These are phyloP conservation scores for Racocetra persica DNA, from an alignment of 371 early-diverging fungal genomes.

Conservation along the genomic window DNA sequence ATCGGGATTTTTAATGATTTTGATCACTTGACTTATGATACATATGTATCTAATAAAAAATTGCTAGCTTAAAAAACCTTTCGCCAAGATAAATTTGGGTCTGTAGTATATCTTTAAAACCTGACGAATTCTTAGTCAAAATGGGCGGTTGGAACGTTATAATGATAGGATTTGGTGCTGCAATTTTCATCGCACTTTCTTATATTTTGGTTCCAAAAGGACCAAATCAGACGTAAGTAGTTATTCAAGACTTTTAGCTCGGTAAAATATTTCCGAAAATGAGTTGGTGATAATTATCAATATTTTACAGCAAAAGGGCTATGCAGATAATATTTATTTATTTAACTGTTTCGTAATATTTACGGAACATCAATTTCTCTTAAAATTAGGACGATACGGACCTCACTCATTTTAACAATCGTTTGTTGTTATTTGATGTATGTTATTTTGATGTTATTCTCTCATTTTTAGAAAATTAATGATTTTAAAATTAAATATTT, in stretches of 20 bases:
- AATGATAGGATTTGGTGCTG: constrained; percentile 8
- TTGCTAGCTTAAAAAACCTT: too few species aligned
- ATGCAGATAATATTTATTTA: too few species aligned
- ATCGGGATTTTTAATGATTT: too few species aligned
- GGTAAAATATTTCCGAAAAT: too few species aligned
- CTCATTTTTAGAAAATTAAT: constrained; percentile 18
- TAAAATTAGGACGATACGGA: constrained; percentile 55
- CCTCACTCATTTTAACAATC: constrained; percentile 68
- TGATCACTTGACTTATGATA: too few species aligned
- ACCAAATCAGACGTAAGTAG: constrained; percentile 61
- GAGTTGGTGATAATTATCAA: too few species aligned
- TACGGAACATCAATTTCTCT: constrained; percentile 1
- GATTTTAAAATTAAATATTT: neutral
- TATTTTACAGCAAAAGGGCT: too few species aligned
- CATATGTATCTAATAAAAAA: too few species aligned
- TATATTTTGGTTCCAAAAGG: constrained; percentile 62
- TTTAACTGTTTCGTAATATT: neutral
- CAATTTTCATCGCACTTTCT: constrained; percentile 44
- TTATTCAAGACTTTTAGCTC: neutral
- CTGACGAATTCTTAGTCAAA: too few species aligned
- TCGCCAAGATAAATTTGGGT: too few species aligned
- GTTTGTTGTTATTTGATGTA: constrained; percentile 67
- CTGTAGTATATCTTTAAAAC: too few species aligned
- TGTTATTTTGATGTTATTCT: constrained; percentile 38
- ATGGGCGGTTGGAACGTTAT: constrained; percentile 38